Evolutionary conservation across 2,329 filamentous ascomycete species (phyloP).

Genomic region (Aureobasidium sp.): DNA sequence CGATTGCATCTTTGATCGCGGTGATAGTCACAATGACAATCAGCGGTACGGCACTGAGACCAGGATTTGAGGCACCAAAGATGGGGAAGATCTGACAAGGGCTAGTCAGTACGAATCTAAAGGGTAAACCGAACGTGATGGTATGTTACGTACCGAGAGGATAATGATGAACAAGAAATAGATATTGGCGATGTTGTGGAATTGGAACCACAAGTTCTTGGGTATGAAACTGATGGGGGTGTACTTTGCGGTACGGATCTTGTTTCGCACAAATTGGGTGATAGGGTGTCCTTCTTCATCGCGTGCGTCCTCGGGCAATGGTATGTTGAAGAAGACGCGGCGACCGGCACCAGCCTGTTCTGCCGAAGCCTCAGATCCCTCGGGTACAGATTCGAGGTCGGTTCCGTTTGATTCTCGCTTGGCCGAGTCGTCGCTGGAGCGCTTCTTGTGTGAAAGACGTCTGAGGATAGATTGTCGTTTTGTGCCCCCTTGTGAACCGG

Average conservation of each 20-base stretch:
- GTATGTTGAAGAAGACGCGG: conserved; percentile 77
- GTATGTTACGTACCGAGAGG: conserved; percentile 63
- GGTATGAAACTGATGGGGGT: conserved; percentile 91
- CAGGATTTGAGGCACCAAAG: conserved; percentile 86
- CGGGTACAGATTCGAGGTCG: conserved; percentile 38
- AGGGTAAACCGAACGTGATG: background rate
- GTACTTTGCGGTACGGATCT: conserved; percentile 97
- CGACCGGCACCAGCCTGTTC: conserved; percentile 39
- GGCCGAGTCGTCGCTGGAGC: conserved; percentile 29
- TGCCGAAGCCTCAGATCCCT: conserved; percentile 30
- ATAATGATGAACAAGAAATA: conserved; percentile 98
- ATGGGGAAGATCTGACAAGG: conserved; percentile 78
- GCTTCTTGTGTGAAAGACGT: conserved; percentile 38
- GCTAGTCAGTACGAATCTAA: conserved; percentile 16
- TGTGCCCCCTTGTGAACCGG: conserved; percentile 63
- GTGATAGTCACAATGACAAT: conserved; percentile 89
- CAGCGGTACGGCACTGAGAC: conserved; percentile 79
- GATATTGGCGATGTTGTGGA: conserved; percentile 96
- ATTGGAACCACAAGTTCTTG: conserved; percentile 96
- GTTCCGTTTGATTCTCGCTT: conserved; percentile 32
- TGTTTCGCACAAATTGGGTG: conserved; percentile 74
- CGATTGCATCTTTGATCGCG: conserved; percentile 87
- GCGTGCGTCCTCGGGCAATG: conserved; percentile 64
- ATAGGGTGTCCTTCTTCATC: conserved; percentile 74
- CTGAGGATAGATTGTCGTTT: conserved; percentile 81